Base-by-base conservation (phyloP, 169 alveolate genomes). In the Eimeria sp. region DNA sequence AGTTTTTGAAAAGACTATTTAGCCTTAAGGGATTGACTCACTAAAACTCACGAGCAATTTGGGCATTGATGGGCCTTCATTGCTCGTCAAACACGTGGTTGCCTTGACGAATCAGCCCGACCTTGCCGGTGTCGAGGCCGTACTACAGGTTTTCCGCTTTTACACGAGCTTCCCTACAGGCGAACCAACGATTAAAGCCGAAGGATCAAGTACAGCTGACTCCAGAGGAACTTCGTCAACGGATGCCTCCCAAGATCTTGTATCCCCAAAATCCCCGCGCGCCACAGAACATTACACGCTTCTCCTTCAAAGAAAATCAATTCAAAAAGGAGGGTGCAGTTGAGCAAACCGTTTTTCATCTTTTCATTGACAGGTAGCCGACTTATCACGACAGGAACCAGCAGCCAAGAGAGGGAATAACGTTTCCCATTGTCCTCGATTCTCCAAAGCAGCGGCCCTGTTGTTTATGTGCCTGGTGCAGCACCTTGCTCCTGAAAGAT, bases 221-320 rank as follows among this genome's bases (percentile, higher is more conserved):
- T 13, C 95, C 95, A 20, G 97, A 97, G 73, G 98, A 97, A 94
- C 95, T 97, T 16, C 96, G 97, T 65, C 98, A 97, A 91, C 98
- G 97, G 58, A 95, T 97, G 96, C 98, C 98, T 20, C 97, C 98
- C 14, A 97, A 98, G 86, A 96, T 98, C 87, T 97, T 98, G 88
- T 96, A 96, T 63, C 97, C 99, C 18, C 97, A 97, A 70, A 98
- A 98, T 94, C 98, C 99, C 25, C 97, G 97, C 65, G 99, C 99
- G n/a, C 98, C 99, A 13, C 98, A 98, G 89, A 98, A 98, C 88
- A 89, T 97, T 27, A 97, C 99, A 65, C 97, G 97, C 70, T 98
- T 95, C 94, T 98, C 98, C 67, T 97, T 96, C 95, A 97, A 97
- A 82, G 98, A 97, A 27, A 96, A 97, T 65, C 82, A 83, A 67